Percentiles rank a stretch among this genome's conserved stretches.
phyloP scores from a whole-genome alignment of 257 asterid genomes.

The Solanum sejunctum region DNA sequence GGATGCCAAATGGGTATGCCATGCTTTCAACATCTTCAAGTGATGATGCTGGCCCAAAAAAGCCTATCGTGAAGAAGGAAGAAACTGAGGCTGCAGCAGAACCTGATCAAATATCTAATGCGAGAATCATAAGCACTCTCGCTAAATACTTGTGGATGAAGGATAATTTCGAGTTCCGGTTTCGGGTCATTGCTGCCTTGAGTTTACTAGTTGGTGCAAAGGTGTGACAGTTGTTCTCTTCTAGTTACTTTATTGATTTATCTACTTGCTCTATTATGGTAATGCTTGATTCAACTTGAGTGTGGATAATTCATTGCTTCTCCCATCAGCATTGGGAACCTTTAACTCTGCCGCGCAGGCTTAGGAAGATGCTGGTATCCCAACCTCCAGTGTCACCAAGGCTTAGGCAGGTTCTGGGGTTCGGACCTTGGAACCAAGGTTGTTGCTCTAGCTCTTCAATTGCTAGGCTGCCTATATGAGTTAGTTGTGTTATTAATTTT shows the following conservation, averaged over 20 bases:
- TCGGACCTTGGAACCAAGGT: not conserved
- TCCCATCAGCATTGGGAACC: not conserved
- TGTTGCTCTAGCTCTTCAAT: not conserved
- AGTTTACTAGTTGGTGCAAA: slow-evolving; percentile 85
- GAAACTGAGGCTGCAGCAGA: slow-evolving; percentile 2
- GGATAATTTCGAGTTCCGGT: slow-evolving; percentile 66
- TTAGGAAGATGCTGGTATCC: not conserved
- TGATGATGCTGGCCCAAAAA: slow-evolving; percentile 4
- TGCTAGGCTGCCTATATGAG: not conserved
- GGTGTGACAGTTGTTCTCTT: not conserved
- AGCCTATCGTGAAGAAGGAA: slow-evolving; percentile 24
- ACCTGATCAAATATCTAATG: slow-evolving; percentile 27
- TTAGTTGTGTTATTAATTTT: not conserved
- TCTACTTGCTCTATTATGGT: not conserved
- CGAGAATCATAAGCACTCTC: slow-evolving; percentile 53
- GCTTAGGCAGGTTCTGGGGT: not conserved
- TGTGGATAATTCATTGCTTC: not conserved
- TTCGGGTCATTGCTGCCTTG: slow-evolving; percentile 77
- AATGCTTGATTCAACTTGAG: not conserved
- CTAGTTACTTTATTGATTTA: not conserved
- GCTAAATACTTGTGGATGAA: slow-evolving; percentile 84
- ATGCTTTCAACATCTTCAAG: slow-evolving; percentile 45
- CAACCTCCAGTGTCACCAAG: not conserved
- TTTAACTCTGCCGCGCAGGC: not conserved
- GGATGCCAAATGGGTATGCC: slow-evolving; percentile 37